phyloP scores from a whole-genome alignment of 352 stramenopile genomes.

The Phytophthora sp. region DNA sequence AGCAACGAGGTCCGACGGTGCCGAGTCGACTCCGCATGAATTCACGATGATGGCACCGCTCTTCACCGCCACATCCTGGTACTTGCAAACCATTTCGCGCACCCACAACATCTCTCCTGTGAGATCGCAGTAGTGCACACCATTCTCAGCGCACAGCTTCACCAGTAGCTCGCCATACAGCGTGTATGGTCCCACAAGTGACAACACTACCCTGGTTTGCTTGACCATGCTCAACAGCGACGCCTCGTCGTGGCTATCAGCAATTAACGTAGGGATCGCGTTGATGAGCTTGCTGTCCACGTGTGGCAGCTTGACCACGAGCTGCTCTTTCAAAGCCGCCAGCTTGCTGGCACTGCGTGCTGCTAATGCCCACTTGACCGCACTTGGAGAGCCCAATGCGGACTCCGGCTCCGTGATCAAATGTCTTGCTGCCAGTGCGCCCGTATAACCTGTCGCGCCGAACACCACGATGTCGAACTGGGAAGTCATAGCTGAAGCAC shows the following conservation, averaged over 20 bases:
- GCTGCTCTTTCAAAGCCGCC: slow-evolving; percentile 39
- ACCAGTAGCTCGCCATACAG: slow-evolving; percentile 81
- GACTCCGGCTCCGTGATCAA: slow-evolving; percentile 56
- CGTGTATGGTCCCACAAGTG: slow-evolving; percentile 80
- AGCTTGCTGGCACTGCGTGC: slow-evolving; percentile 74
- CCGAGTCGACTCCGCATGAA: slow-evolving; percentile 85
- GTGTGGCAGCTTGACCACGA: slow-evolving; percentile 37
- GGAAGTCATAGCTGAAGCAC: not conserved
- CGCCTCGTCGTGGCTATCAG: slow-evolving; percentile 47
- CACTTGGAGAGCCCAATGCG: slow-evolving; percentile 10
- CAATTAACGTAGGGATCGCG: slow-evolving; percentile 48
- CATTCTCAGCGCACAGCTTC: slow-evolving; percentile 76
- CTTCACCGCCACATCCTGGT: slow-evolving; percentile 49
- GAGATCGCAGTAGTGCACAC: slow-evolving; percentile 91
- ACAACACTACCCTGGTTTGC: slow-evolving; percentile 75
- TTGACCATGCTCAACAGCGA: slow-evolving; percentile 62
- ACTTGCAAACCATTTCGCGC: slow-evolving; percentile 67
- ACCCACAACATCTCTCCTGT: slow-evolving; percentile 89
- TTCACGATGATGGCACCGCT: slow-evolving; percentile 80
- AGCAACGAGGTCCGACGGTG: slow-evolving; percentile 76
- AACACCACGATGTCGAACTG: slow-evolving; percentile 71
- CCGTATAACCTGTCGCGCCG: slow-evolving; percentile 86
- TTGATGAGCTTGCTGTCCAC: slow-evolving; percentile 18
- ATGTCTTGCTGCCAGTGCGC: slow-evolving; percentile 64
- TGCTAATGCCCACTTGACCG: slow-evolving; percentile 84